Base-by-base conservation (phyloP, 179 eudicot genomes). In the Pouteria campechiana region DNA sequence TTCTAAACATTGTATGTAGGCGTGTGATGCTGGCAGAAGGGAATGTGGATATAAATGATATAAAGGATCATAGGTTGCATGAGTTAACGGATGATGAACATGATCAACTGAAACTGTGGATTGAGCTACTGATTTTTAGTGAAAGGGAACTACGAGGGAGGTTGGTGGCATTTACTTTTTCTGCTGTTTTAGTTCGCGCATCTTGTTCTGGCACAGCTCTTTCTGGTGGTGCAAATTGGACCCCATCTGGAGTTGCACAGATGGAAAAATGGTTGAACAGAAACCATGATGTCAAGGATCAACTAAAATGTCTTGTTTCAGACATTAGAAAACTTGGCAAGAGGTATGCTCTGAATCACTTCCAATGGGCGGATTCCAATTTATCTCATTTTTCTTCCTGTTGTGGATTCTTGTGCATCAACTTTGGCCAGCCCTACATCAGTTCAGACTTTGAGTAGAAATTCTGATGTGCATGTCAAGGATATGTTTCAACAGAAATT, bases 81-180 rank as follows among this genome's bases (percentile, higher is more conserved):
- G 64, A 53, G 32, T 38, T 50, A 1, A 12, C 2, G 42, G 61
- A 44, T 45, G 41, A 32, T 17, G 75, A 74, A 32, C n/a, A n/a
- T n/a, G 75, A 68, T 27, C 63, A 74, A 48, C 61, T 51, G 38
- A 35, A 17, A 25, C 52, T 42, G 34, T 86, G 98, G 98, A 44
- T 60, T 61, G 47, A 73, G 48, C 65, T 90, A 19, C 68, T 81
- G 48, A 45, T 17, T 19, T 41, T 65, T 22, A 53, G 83, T 36
- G 97, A 89, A 62, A 73, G 35, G 23, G 83, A 85, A 62, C 76
- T 90, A 40, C 64, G 83, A 54, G 74, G 72, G 47, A 90, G 96
- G 79, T 76, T 90, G 32, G 73, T 79, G 17, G 70, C 68, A 56
- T 60, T 70, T 52, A 59, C 65, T 57, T 67, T 86, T 33, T 70